Base-by-base conservation (phyloP, 1,284 basidiomycete genomes). In the Trametes polyzona region DNA sequence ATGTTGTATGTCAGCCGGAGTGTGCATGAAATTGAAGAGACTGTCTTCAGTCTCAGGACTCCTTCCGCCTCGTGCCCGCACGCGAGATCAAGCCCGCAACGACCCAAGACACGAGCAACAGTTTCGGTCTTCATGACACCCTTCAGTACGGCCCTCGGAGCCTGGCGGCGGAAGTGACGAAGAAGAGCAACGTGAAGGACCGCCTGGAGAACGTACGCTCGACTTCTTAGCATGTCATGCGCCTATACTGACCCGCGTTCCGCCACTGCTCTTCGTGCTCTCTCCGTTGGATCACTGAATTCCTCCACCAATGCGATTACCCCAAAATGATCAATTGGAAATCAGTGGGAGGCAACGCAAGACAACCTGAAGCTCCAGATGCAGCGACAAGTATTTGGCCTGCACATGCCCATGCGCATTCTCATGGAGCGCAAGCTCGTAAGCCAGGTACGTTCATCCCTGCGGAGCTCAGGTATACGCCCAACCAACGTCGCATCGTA, bases 291-390 rank as follows among this genome's bases (percentile, higher is more conserved):
- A n/a, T n/a, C n/a, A n/a, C n/a, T n/a, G n/a, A n/a, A n/a, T n/a
- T n/a, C n/a, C n/a, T n/a, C n/a, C n/a, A n/a, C n/a, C n/a, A n/a
- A n/a, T n/a, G n/a, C n/a, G n/a, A n/a, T n/a, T n/a, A n/a, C n/a
- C n/a, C n/a, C n/a, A n/a, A n/a, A n/a, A n/a, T n/a, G n/a, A n/a
- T n/a, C n/a, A n/a, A n/a, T n/a, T n/a, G n/a, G n/a, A n/a, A n/a
- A n/a, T n/a, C n/a, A 97, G 94, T 99, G 96, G 96, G 88, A 95
- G 55, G 87, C 87, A 64, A 96, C 96, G 5, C 94, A 96, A 71
- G 90, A 94, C 71, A 90, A 92, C 71, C 72, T 96, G 55, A 91
- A 92, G 72, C 79, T 97, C 59, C 94, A 86, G 41, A 78, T 97
- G 75, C 85, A 95, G 71, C 84, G 96, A 52, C 89, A 95, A 73